phyloP scores from a whole-genome alignment of 805 yeast species.

The Ogataea henricii region DNA sequence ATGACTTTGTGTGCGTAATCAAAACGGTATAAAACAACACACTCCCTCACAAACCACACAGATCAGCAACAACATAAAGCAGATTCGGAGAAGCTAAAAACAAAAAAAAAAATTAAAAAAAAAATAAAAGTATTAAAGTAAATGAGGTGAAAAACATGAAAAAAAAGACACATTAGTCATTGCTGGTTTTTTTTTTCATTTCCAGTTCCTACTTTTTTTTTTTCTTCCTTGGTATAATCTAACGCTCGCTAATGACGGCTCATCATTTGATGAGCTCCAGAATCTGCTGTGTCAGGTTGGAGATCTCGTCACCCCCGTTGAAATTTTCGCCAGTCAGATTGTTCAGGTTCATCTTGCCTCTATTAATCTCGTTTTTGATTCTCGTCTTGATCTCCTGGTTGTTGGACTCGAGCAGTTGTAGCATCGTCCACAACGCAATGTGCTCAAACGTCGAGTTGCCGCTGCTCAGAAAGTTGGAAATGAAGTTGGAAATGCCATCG shows the following conservation, averaged over 20 bases:
- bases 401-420: constrained; percentile 88
- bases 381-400: constrained; percentile 56
- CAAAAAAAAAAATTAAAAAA: neutral
- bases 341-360: constrained; percentile 35
- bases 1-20: constrained; percentile 1
- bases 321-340: constrained; percentile 37
- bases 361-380: constrained; percentile 36
- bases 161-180: no score
- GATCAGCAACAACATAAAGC: neutral
- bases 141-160: no score
- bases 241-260: neutral
- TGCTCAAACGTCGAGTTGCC: constrained; percentile 95
- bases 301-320: constrained; percentile 39
- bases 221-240: constrained; percentile 1
- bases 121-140: neutral
- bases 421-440: constrained; percentile 94
- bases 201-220: no score
- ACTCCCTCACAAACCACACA: neutral
- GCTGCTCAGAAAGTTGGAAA: constrained; percentile 75
- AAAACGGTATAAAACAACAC: neutral
- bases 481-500: constrained; percentile 88
- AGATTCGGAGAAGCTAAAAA: neutral
- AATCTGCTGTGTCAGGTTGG: constrained; percentile 40
- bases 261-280: constrained; percentile 35
- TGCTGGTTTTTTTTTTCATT: no score